Evolutionary conservation across 1,284 basidiomycete species (phyloP).

Genomic region (Cutaneotrichosporon spelunceum): DNA sequence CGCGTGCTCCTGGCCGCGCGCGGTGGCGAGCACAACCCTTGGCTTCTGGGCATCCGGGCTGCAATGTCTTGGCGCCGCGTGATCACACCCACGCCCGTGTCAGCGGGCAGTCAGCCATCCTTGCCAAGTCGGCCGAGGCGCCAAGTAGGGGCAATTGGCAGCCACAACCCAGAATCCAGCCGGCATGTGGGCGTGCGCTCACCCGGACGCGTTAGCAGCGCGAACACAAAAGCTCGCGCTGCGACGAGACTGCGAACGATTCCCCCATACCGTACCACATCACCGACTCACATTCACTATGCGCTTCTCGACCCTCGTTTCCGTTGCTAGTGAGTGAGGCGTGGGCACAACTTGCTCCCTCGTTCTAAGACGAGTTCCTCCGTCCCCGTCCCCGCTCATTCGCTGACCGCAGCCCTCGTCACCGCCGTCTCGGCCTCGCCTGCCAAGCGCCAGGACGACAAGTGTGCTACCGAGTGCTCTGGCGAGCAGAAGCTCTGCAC

Average conservation of each 20-base stretch:
- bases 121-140: neutral
- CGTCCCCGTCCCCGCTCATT: neutral
- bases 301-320: neutral
- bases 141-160: neutral
- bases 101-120: neutral
- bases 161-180: neutral
- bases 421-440: neutral
- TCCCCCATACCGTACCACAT: neutral
- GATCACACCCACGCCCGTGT: neutral
- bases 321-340: neutral
- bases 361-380: neutral
- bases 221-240: neutral
- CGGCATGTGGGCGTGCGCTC: neutral
- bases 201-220: neutral
- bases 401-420: constrained; percentile 1
- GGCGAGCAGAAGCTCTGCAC: neutral
- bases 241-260: neutral
- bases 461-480: neutral
- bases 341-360: neutral
- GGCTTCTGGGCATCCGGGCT: neutral
- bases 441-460: neutral
- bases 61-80: neutral
- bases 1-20: neutral
- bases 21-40: neutral
- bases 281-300: neutral